Evolutionary conservation across 176 grass and related monocot species (phyloP).

Genomic region (Saccharum spontaneum): DNA sequence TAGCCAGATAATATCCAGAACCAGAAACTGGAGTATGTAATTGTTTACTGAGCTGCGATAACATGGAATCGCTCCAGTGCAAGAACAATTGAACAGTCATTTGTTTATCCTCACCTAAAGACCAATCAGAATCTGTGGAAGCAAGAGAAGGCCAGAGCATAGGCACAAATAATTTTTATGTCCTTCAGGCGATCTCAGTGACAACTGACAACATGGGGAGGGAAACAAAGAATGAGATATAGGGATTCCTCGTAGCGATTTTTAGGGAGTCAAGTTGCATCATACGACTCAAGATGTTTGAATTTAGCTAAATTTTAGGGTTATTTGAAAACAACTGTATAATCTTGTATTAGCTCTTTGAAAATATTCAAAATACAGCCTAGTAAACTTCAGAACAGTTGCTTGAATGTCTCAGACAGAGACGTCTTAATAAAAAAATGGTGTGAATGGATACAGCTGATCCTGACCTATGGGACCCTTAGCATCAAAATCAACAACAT

Average conservation of each 20-base stretch:
- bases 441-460: too few relatives aligned
- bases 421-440: too few relatives aligned
- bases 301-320: too few relatives aligned
- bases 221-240: neutral
- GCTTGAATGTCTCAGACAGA: too few relatives aligned
- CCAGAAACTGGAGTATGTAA: neutral
- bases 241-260: too few relatives aligned
- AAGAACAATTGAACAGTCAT: neutral
- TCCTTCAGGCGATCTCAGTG: too few relatives aligned
- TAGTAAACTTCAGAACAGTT: neutral
- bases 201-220: neutral
- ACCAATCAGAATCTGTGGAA: too few relatives aligned
- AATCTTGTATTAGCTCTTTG: neutral
- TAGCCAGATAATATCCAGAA: neutral
- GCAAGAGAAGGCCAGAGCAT: too few relatives aligned
- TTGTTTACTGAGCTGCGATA: neutral
- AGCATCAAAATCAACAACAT: too few relatives aligned
- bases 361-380: neutral
- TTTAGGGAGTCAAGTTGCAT: neutral
- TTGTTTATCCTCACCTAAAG: neutral
- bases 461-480: too few relatives aligned
- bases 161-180: too few relatives aligned
- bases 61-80: neutral
- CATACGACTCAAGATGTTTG: neutral
- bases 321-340: neutral